Evolutionary conservation across 371 early-diverging fungal species (phyloP), one percentile per base, ranked within the genome.

Genomic region (Mortierella sp.): DNA sequence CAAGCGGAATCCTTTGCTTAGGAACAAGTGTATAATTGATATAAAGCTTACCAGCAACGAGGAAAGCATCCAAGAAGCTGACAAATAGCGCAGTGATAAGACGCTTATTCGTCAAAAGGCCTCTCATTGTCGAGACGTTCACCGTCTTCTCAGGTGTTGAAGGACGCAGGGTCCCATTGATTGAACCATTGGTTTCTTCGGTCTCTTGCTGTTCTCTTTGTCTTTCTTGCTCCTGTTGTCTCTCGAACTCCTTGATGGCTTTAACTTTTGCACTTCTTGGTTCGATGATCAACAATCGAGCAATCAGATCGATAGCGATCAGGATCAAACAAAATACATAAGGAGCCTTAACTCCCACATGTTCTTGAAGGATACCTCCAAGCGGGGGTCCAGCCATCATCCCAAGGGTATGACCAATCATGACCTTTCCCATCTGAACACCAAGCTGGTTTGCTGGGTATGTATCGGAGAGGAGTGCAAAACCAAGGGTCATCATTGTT

Each of bases 261-360:
- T 68, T 68, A 45, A 77, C 61, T 57, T 69, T 72, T 34, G 37
- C 78, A 19, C 69, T 83, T 22, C 86, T 78, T 23, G 83, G 71
- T 63, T 89, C 90, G 53, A 89, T 83, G 28, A 89, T 83, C 32
- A 87, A 62, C n/a, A 88, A 54, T 23, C 90, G 86, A 73, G 87
- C 87, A 2, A 83, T 42, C 61, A 89, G 75, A 60, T 89, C 93
- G 10, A 94, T 69, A 0, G 76, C 86, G 13, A 92, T 86, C 26
- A 96, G 80, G 1, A 86, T 84, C 42, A 87, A 85, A 34, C 92
- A 91, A 40, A 95, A 91, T n/a, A 90, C 86, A 70, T 93, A 94
- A 2, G 95, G 93, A 0, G 92, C 91, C 59, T 87, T 84, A 17
- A 83, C 75, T 19, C 93, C 93, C 29, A 91, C 64, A 15, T 87